Base-by-base conservation (phyloP, 2,329 filamentous ascomycete species). In the Huntiella bhutanensis region DNA sequence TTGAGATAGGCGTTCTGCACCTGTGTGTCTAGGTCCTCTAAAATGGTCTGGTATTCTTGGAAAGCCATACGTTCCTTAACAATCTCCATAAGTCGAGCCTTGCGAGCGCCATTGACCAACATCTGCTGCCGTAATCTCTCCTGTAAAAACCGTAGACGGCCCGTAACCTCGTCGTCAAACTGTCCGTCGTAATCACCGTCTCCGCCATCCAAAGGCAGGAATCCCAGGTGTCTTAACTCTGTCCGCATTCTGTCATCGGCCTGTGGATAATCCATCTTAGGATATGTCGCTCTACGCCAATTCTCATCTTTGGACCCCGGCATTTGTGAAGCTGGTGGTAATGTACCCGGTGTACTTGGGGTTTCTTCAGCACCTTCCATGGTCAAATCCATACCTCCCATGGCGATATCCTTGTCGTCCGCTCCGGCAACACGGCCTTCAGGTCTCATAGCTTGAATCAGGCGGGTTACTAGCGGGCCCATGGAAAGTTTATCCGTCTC, bases 1-100 rank as follows among this genome's bases (percentile, higher is more conserved):
- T 98, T 98, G 39, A 93, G 77, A 58, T 96, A 98, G 3, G 91
- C 88, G 44, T 84, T 80, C 58, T 96, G 87, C 37, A 96, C 86
- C 59, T 96, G 91, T 37, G 79, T 77, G 66, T 98, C 91, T 16
- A 98, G 77, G 59, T 98, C 91, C 59, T 98, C 91, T 43, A 92
- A 80, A 55, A 98, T 98, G 47, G 86, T 95, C 60, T 80, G 82
- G 66, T 94, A 98, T 60, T 98, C 91, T 58, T 98, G 91, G 63
- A 91, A 80, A 0, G 91, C 91, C 75, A 98, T 88, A 53, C 85
- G 79, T 59, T 94, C 87, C 55, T 86, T 82, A 5, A 91, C 84
- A 22, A 95, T 71, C 34, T 95, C 87, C 1, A 84, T 77, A 8
- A 98, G 69, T 2, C 87, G 76, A 5, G 84, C 71, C 62, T 96